Conservation (phyloP, 345 rosid genomes). For the Carallia brachiata region DNA sequence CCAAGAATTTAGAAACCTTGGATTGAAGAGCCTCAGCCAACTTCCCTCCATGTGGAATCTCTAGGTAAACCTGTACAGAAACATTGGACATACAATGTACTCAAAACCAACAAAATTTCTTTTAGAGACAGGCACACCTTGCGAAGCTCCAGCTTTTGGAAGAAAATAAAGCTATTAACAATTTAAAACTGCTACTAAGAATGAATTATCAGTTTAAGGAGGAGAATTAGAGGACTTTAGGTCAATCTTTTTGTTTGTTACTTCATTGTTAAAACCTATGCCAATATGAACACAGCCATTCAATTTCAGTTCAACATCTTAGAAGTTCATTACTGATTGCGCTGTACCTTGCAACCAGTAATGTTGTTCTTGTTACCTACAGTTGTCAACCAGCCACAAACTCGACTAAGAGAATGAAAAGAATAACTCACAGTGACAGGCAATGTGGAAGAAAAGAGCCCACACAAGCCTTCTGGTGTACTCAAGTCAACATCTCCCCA, state of each 20-base stretch:
- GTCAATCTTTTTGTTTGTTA: too few relatives aligned
- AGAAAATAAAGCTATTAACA: too few relatives aligned
- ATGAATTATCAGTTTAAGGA: too few relatives aligned
- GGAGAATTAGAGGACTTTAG: too few relatives aligned
- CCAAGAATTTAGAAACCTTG: conserved; percentile 42
- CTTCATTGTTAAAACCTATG: neutral
- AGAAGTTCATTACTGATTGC: neutral
- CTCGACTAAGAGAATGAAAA: neutral
- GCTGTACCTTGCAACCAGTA: too few relatives aligned
- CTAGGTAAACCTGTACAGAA: conserved; percentile 76
- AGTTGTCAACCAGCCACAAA: conserved; percentile 5
- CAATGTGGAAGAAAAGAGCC: conserved; percentile 67
- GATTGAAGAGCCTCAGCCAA: conserved; percentile 84
- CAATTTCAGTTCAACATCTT: neutral
- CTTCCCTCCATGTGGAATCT: conserved; percentile 70
- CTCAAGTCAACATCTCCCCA: conserved; percentile 67
- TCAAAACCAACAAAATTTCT: too few relatives aligned
- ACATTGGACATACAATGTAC: neutral
- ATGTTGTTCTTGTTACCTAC: neutral
- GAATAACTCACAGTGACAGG: conserved; percentile 76
- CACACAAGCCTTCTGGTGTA: conserved; percentile 62
- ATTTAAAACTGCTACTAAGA: too few relatives aligned
- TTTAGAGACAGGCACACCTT: too few relatives aligned
- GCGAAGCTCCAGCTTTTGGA: too few relatives aligned
- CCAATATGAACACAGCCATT: neutral